phyloP scores from a whole-genome alignment of 2,329 filamentous ascomycete genomes.

The Calonectria pseudoturangicola region DNA sequence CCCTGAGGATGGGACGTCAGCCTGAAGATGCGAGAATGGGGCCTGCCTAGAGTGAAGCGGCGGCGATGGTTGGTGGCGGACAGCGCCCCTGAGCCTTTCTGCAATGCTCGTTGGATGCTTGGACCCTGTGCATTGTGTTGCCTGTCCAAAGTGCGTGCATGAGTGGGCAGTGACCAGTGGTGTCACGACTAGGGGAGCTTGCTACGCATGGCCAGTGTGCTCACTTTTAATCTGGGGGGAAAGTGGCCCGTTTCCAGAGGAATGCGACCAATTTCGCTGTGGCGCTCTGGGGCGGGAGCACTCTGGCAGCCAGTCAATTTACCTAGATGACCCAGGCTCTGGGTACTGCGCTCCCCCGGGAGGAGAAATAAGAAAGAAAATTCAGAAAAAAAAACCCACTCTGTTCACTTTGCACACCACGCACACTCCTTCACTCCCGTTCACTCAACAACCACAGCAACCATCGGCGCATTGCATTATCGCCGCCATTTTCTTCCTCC shows the following conservation, averaged over 20 bases:
- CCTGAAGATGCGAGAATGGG: slow-evolving; percentile 17
- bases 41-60: background rate
- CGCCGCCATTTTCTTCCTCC: slow-evolving; percentile 15
- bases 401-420: slow-evolving; percentile 33
- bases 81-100: slow-evolving; percentile 17
- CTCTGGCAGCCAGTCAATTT: slow-evolving; percentile 46
- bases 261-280: slow-evolving; percentile 52
- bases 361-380: slow-evolving; percentile 4
- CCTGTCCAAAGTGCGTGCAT: slow-evolving; percentile 55
- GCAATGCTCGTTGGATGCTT: slow-evolving; percentile 16
- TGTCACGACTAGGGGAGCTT: slow-evolving; percentile 28
- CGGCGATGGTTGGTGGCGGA: slow-evolving; percentile 4
- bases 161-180: slow-evolving; percentile 43
- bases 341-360: slow-evolving; percentile 25
- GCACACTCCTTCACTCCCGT: slow-evolving; percentile 18
- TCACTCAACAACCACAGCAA: slow-evolving; percentile 42
- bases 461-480: slow-evolving; percentile 14
- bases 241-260: slow-evolving; percentile 51
- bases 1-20: slow-evolving; percentile 2
- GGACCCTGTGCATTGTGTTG: slow-evolving; percentile 31
- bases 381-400: slow-evolving; percentile 38
- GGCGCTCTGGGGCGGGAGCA: slow-evolving; percentile 37
- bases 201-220: slow-evolving; percentile 29
- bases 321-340: slow-evolving; percentile 23
- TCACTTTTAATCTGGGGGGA: slow-evolving; percentile 36